Evolutionary conservation across 129 eudicot genomes (phyloP).

Genomic region (Erigeron canadensis): DNA sequence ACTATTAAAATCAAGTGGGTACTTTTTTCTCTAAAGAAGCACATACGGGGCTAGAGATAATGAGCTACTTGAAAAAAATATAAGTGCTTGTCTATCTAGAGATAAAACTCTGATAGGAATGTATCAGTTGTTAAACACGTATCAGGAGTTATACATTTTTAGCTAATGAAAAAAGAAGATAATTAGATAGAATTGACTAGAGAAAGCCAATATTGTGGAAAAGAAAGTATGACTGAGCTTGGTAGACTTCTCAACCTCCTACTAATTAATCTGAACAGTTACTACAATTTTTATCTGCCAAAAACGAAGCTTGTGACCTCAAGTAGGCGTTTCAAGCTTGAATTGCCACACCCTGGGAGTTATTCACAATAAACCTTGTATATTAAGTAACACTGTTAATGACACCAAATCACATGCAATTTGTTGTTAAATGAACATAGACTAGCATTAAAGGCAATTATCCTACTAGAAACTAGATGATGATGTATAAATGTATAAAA

Average conservation of each 20-base stretch:
- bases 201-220: not conserved
- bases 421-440: not conserved
- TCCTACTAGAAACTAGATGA: not conserved
- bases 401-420: slow-evolving; percentile 1
- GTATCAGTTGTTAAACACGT: too few species aligned
- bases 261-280: not conserved
- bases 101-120: not conserved
- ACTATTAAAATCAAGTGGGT: not conserved
- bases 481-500: not conserved
- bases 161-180: not conserved
- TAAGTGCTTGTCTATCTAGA: not conserved
- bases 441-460: not conserved
- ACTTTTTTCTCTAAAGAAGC: not conserved
- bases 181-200: not conserved
- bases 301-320: not conserved
- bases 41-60: not conserved
- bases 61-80: not conserved
- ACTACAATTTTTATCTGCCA: not conserved
- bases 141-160: too few species aligned
- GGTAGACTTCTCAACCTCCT: not conserved
- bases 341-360: not conserved
- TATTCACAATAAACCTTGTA: not conserved
- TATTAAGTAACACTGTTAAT: not conserved
- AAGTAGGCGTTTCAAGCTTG: not conserved
- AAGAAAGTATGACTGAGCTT: not conserved